Evolutionary conservation across 129 eudicot species (phyloP).

Genomic region (Chrysanthemum seticuspe): DNA sequence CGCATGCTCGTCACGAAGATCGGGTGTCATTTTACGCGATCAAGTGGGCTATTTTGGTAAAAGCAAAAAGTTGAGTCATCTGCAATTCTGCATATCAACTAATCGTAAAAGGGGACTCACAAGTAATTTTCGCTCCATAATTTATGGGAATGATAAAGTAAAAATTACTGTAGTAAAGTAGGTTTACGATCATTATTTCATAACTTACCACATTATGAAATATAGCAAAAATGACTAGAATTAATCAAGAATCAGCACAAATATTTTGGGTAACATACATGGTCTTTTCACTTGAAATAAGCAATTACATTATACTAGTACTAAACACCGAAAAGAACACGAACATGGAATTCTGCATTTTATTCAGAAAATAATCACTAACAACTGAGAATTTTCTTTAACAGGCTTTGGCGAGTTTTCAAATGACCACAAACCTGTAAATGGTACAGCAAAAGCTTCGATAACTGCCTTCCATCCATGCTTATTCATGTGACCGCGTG

Average conservation of each 20-base stretch:
- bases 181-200: not conserved
- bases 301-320: not conserved
- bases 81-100: too few relatives aligned
- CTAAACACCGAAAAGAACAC: not conserved
- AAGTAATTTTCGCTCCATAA: not conserved
- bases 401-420: not conserved
- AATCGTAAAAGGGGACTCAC: too few relatives aligned
- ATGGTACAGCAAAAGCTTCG: slow-evolving; percentile 14
- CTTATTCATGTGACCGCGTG: slow-evolving; percentile 21
- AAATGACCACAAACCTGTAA: slow-evolving; percentile 1
- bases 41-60: too few relatives aligned
- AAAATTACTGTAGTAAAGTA: not conserved
- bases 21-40: too few relatives aligned
- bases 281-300: slow-evolving; percentile 4
- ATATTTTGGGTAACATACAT: not conserved
- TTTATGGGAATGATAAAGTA: not conserved
- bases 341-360: too few relatives aligned
- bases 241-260: too few relatives aligned
- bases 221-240: too few relatives aligned
- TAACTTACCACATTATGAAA: not conserved
- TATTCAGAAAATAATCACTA: not conserved
- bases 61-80: too few relatives aligned
- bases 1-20: too few relatives aligned
- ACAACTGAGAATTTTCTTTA: not conserved
- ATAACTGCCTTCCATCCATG: slow-evolving; percentile 24